These are phyloP conservation scores for Passalora sequoiae DNA, from an alignment of 2,329 filamentous ascomycete genomes.

Conservation along the genomic window DNA sequence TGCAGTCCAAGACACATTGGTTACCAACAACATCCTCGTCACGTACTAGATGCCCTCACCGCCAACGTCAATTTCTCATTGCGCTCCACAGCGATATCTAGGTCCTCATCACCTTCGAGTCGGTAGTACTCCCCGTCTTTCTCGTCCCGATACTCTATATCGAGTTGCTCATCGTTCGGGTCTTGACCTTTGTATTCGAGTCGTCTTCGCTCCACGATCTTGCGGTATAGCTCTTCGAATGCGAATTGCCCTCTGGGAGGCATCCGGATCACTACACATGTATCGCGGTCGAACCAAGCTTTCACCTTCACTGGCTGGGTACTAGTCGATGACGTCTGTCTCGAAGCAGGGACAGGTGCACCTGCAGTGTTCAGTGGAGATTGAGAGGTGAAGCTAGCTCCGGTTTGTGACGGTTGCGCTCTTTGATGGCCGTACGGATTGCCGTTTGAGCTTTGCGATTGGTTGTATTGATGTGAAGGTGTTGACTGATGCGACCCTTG, in stretches of 20 bases:
- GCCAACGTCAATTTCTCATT: slow-evolving; percentile 79
- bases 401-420: slow-evolving; percentile 15
- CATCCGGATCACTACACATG: slow-evolving; percentile 86
- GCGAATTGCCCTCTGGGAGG: slow-evolving; percentile 63
- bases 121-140: slow-evolving; percentile 67
- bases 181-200: slow-evolving; percentile 46
- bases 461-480: slow-evolving; percentile 25
- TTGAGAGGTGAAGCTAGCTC: slow-evolving; percentile 11
- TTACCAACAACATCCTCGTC: too few species aligned
- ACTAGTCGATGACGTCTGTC: slow-evolving; percentile 19
- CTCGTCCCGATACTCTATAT: slow-evolving; percentile 84
- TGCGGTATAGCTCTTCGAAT: slow-evolving; percentile 73
- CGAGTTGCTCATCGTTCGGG: slow-evolving; percentile 50
- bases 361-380: slow-evolving; percentile 14
- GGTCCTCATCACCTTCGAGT: slow-evolving; percentile 72
- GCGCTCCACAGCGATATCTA: slow-evolving; percentile 72
- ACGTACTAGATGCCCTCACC: slow-evolving; percentile 31
- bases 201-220: slow-evolving; percentile 78
- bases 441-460: slow-evolving; percentile 18
- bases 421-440: slow-evolving; percentile 14
- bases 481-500: slow-evolving; percentile 1
- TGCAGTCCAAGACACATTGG: neutral
- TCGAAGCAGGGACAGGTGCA: slow-evolving; percentile 7
- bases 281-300: slow-evolving; percentile 78
- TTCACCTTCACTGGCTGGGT: slow-evolving; percentile 71